phyloP scores from a whole-genome alignment of 257 asterid species.

The Mitragyna speciosa region DNA sequence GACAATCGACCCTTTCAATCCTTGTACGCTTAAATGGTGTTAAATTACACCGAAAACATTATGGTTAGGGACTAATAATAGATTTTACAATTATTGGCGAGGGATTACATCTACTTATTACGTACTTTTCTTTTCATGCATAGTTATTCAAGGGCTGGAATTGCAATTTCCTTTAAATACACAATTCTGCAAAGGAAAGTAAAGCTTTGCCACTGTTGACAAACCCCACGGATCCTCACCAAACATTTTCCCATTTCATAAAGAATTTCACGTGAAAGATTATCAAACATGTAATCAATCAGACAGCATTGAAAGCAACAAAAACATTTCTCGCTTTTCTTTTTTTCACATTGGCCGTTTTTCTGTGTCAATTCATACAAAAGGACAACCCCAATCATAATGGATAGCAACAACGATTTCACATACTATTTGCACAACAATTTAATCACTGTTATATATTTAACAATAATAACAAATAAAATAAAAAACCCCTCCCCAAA shows the following conservation, averaged over 20 bases:
- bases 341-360: slow-evolving; percentile 34
- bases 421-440: slow-evolving; percentile 1
- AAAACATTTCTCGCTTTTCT: slow-evolving; percentile 30
- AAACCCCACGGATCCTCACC: neutral
- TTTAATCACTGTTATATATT: slow-evolving; percentile 15
- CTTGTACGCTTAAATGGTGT: neutral
- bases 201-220: neutral
- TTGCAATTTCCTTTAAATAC: too few species aligned
- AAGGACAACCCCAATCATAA: slow-evolving; percentile 18
- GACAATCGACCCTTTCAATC: too few species aligned
- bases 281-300: slow-evolving; percentile 29
- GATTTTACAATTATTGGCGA: too few species aligned
- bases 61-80: too few species aligned
- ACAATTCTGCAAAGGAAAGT: neutral
- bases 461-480: slow-evolving; percentile 15
- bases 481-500: neutral
- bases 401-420: slow-evolving; percentile 4
- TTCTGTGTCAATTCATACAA: slow-evolving; percentile 31
- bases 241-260: slow-evolving; percentile 27
- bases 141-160: too few species aligned
- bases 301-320: slow-evolving; percentile 36
- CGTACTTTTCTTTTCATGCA: too few species aligned
- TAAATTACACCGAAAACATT: neutral
- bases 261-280: slow-evolving; percentile 49
- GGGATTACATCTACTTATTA: too few species aligned